Conservation (phyloP, 805 yeast genomes). For the Suhomyces sp. region DNA sequence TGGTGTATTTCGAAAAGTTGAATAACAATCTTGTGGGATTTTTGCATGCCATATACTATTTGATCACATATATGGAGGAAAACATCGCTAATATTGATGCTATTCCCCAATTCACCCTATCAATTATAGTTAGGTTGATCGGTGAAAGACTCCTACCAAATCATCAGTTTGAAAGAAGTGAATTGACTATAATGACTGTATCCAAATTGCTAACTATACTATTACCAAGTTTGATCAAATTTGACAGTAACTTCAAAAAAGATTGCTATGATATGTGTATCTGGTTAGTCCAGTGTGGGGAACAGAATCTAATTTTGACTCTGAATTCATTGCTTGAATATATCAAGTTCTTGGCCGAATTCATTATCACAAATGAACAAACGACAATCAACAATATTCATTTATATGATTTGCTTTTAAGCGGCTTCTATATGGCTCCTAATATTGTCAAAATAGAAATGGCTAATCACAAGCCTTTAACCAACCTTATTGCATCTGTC, state of each 20-base stretch:
- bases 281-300: slow-evolving; percentile 43
- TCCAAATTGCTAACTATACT: slow-evolving; percentile 28
- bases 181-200: slow-evolving; percentile 32
- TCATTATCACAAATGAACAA: slow-evolving; percentile 26
- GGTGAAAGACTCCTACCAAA: slow-evolving; percentile 31
- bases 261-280: slow-evolving; percentile 49
- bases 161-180: slow-evolving; percentile 37
- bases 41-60: slow-evolving; percentile 4
- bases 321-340: slow-evolving; percentile 29
- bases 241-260: slow-evolving; percentile 23
- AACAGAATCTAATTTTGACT: slow-evolving; percentile 40
- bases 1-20: neutral
- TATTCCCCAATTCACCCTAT: slow-evolving; percentile 5
- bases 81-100: neutral
- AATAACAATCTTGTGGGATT: neutral
- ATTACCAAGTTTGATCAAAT: slow-evolving; percentile 24
- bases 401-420: slow-evolving; percentile 10
- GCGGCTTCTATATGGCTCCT: slow-evolving; percentile 10
- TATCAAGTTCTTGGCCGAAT: slow-evolving; percentile 28
- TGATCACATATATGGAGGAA: slow-evolving; percentile 2
- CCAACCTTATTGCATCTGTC: slow-evolving; percentile 26
- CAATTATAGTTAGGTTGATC: slow-evolving; percentile 21
- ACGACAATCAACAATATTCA: slow-evolving; percentile 18
- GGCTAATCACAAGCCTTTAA: slow-evolving; percentile 20
- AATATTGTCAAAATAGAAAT: slow-evolving; percentile 20